phyloP scores from a whole-genome alignment of 495 filamentous ascomycete genomes.

The Durotheca rogersii region DNA sequence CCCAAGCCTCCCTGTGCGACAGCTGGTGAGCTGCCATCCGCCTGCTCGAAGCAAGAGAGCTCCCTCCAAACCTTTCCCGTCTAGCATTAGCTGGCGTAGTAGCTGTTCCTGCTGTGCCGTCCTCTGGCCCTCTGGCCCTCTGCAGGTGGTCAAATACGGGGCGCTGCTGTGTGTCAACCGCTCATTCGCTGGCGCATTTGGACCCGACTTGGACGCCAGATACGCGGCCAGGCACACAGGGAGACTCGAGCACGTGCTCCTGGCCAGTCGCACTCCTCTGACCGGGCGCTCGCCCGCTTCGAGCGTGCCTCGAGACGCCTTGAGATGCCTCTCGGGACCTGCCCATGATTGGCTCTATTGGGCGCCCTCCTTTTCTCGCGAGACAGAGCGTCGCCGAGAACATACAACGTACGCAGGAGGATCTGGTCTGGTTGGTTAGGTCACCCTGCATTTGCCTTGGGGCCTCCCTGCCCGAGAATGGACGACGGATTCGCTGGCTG shows the following conservation, averaged over 20 bases:
- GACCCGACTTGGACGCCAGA: constrained; percentile 37
- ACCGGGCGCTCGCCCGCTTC: constrained; percentile 4
- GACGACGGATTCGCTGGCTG: constrained; percentile 18
- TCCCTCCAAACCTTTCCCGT: constrained; percentile 23
- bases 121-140: constrained; percentile 24
- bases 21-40: constrained; percentile 28
- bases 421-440: constrained; percentile 31
- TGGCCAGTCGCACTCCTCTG: constrained; percentile 11
- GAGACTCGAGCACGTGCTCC: constrained; percentile 32
- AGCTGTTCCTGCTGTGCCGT: constrained; percentile 26
- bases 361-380: constrained; percentile 10
- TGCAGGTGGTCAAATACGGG: constrained; percentile 38
- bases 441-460: constrained; percentile 27
- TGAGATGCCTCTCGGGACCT: neutral
- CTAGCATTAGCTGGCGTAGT: constrained; percentile 19
- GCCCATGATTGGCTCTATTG: constrained; percentile 19
- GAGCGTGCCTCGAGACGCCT: neutral
- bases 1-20: constrained; percentile 24
- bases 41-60: constrained; percentile 18
- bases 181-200: constrained; percentile 35
- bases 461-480: constrained; percentile 22
- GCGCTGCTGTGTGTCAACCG: constrained; percentile 33
- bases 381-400: constrained; percentile 22
- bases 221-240: constrained; percentile 28
- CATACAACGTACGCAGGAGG: constrained; percentile 21